Conservation (phyloP, 768 basidiomycete species). For the Tulasnella sp. region DNA sequence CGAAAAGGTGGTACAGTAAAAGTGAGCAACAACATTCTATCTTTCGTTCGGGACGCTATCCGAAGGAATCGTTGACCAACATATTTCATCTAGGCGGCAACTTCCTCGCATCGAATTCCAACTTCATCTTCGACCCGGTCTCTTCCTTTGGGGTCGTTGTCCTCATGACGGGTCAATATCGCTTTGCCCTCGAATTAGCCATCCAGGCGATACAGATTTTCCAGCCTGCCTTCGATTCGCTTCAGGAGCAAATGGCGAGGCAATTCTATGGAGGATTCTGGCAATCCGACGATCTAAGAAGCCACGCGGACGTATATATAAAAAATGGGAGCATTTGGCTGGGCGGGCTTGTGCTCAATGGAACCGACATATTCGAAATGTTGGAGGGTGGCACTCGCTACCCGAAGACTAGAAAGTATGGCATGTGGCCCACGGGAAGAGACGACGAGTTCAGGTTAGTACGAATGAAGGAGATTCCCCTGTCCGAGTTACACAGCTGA, state of each 20-base stretch:
- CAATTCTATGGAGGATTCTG: too few species aligned
- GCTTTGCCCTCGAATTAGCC: too few species aligned
- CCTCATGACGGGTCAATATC: conserved; percentile 39
- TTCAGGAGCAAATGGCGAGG: too few species aligned
- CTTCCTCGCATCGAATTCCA: conserved; percentile 40
- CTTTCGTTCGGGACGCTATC: background rate
- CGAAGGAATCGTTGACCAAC: background rate
- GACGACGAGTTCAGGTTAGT: conserved; percentile 45
- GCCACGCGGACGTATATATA: conserved; percentile 31
- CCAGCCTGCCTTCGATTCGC: too few species aligned
- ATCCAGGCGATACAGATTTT: too few species aligned
- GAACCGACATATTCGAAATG: conserved; percentile 38
- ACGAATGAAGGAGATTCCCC: background rate
- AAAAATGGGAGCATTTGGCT: conserved; percentile 40
- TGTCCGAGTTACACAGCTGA: background rate
- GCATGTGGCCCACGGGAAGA: conserved; percentile 41
- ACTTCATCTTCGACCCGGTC: conserved; percentile 42
- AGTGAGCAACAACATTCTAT: conserved; percentile 35
- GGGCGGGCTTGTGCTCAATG: conserved; percentile 33
- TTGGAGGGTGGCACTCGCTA: conserved; percentile 37
- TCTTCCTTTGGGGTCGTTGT: conserved; percentile 43
- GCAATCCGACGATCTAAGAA: too few species aligned
- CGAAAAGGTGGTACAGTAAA: conserved; percentile 42
- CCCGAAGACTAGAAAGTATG: conserved; percentile 31
- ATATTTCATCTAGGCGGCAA: conserved; percentile 39